Evolutionary conservation across 768 basidiomycete genomes (phyloP).

Genomic region (Auriculariales sp.): DNA sequence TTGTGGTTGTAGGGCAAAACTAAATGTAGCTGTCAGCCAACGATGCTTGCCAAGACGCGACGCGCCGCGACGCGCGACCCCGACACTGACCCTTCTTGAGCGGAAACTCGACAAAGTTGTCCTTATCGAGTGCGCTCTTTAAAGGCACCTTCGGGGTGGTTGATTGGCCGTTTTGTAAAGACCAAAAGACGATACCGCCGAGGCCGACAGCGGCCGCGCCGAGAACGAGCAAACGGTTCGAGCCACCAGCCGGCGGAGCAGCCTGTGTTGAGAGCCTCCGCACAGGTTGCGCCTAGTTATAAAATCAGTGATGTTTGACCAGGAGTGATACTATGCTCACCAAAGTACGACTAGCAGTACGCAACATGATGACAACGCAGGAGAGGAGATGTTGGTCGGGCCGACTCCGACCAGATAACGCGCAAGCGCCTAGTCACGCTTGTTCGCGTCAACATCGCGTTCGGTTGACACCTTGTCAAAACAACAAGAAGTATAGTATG

Average conservation of each 20-base stretch:
- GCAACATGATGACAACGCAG: too few relatives aligned
- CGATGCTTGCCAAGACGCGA: constrained; percentile 32
- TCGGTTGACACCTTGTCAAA: too few relatives aligned
- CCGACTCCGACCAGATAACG: too few relatives aligned
- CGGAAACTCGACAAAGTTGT: constrained; percentile 66
- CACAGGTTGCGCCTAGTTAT: not conserved
- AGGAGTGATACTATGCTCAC: too few relatives aligned
- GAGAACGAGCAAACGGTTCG: not conserved
- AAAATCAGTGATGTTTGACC: not conserved
- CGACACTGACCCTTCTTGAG: too few relatives aligned
- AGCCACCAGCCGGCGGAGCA: not conserved
- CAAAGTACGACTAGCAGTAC: too few relatives aligned
- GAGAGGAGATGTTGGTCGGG: too few relatives aligned
- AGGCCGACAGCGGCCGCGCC: not conserved
- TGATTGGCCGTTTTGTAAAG: constrained; percentile 29
- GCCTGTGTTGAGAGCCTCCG: not conserved
- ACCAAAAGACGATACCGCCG: not conserved
- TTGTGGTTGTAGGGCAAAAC: constrained; percentile 89
- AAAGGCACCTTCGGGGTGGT: constrained; percentile 31
- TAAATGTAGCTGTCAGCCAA: too few relatives aligned
- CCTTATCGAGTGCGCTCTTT: constrained; percentile 61
- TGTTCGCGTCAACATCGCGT: too few relatives aligned
- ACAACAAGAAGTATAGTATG: too few relatives aligned
- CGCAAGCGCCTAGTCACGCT: too few relatives aligned
- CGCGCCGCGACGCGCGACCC: too few relatives aligned